Evolutionary conservation across 1,284 basidiomycete genomes (phyloP).

Genomic region (Leucoagaricus sp.): DNA sequence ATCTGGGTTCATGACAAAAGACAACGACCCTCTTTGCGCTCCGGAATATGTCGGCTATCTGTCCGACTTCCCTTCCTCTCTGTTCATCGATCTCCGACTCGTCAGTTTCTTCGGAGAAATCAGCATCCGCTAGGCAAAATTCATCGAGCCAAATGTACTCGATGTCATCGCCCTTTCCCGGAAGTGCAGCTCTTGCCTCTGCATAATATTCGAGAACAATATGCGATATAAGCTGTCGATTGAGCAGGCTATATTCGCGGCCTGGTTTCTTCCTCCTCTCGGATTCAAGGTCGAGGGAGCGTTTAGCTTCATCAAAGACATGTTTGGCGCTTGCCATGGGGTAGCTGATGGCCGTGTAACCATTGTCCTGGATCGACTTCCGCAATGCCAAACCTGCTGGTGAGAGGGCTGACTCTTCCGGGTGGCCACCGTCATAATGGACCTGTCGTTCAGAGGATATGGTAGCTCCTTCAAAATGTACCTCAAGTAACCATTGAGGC

Average conservation of each 20-base stretch:
- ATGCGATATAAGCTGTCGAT: constrained; percentile 9
- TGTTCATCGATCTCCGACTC: not conserved
- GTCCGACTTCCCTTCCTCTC: constrained; percentile 19
- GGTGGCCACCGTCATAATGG: not conserved
- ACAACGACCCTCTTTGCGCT: constrained; percentile 21
- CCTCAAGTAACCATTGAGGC: not conserved
- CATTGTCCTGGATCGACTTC: not conserved
- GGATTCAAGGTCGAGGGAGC: not conserved
- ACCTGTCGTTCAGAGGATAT: not conserved
- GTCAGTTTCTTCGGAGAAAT: not conserved
- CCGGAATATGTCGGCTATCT: constrained; percentile 25
- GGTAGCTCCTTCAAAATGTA: not conserved
- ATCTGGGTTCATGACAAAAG: constrained; percentile 23
- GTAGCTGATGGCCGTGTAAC: constrained; percentile 7
- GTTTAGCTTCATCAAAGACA: not conserved
- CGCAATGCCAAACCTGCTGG: not conserved
- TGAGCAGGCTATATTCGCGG: not conserved
- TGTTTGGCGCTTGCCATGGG: constrained; percentile 3
- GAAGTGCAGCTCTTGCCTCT: not conserved
- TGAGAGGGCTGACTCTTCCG: not conserved
- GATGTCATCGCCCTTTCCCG: not conserved
- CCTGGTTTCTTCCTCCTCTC: not conserved
- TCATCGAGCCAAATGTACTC: constrained; percentile 29
- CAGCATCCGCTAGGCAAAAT: constrained; percentile 22
- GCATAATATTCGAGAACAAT: constrained; percentile 14